A percentile compares a stretch with the other conserved stretches of the same genome.
These are phyloP conservation scores for Capsella bursapastoris DNA, from an alignment of 345 rosid species.

Conservation along the genomic window DNA sequence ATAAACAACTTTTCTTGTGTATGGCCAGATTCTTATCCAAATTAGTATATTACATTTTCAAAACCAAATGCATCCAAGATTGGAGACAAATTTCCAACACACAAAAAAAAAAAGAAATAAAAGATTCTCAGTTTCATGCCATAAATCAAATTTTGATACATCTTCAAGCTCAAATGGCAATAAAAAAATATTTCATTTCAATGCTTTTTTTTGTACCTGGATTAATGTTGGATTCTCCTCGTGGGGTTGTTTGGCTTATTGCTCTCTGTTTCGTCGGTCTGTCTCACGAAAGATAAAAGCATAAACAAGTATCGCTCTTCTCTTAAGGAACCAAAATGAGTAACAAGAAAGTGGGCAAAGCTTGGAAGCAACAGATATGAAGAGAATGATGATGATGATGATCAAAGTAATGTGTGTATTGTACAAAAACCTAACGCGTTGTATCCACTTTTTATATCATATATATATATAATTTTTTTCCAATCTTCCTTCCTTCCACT, in stretches of 20 bases:
- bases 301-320: neutral
- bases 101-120: neutral
- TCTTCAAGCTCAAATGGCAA: slow-evolving; percentile 7
- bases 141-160: neutral
- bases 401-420: neutral
- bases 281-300: slow-evolving; percentile 18
- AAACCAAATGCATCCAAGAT: neutral
- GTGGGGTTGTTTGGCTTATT: neutral
- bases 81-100: neutral
- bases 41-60: neutral
- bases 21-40: neutral
- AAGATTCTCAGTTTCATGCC: neutral
- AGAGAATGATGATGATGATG: neutral
- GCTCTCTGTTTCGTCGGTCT: neutral
- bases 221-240: neutral
- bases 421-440: slow-evolving; percentile 30
- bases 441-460: slow-evolving; percentile 31
- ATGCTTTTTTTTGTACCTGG: slow-evolving; percentile 10
- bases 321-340: slow-evolving; percentile 23
- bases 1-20: neutral
- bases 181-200: neutral
- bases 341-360: slow-evolving; percentile 30
- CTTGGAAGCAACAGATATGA: slow-evolving; percentile 35
- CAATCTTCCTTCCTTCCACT: neutral
- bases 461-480: neutral